These are phyloP conservation scores for Bipolaris victoriae DNA, from an alignment of 2,329 filamentous ascomycete genomes.

Conservation along the genomic window DNA sequence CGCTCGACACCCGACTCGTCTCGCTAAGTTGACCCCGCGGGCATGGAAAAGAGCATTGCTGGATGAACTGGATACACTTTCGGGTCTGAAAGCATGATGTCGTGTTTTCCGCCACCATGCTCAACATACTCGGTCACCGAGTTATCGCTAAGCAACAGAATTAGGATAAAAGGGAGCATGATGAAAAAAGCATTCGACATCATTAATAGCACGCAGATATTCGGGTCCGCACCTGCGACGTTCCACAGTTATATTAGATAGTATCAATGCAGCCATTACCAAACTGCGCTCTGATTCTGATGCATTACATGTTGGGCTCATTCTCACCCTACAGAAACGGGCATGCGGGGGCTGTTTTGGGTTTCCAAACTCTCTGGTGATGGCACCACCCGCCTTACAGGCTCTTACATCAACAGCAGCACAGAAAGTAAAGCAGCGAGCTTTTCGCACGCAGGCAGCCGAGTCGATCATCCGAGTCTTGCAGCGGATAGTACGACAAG, in stretches of 20 bases:
- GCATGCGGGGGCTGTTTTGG: conserved; percentile 1
- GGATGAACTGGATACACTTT: not conserved
- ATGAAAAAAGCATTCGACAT: conserved; percentile 2
- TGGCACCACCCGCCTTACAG: conserved; percentile 5
- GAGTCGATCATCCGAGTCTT: conserved; percentile 14
- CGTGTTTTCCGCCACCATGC: not conserved
- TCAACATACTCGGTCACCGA: not conserved
- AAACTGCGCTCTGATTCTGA: not conserved
- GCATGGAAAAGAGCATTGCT: not conserved
- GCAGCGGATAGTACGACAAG: conserved; percentile 8
- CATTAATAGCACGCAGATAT: conserved; percentile 6
- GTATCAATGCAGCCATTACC: conserved; percentile 8
- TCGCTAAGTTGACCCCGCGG: not conserved
- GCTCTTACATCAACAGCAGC: conserved; percentile 6
- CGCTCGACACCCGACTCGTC: not conserved
- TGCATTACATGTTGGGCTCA: not conserved
- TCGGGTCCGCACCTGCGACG: not conserved
- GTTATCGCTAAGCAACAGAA: not conserved
- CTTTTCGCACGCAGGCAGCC: not conserved
- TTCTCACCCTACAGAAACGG: not conserved
- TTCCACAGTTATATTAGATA: conserved; percentile 5
- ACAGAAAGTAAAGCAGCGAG: not conserved
- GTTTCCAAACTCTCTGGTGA: conserved; percentile 1
- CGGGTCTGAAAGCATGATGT: not conserved
- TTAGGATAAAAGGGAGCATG: conserved; percentile 4